A percentile compares a stretch with the other conserved stretches of the same genome.
phyloP scores from a whole-genome alignment of 345 rosid species.

The Pistacia atlantica region DNA sequence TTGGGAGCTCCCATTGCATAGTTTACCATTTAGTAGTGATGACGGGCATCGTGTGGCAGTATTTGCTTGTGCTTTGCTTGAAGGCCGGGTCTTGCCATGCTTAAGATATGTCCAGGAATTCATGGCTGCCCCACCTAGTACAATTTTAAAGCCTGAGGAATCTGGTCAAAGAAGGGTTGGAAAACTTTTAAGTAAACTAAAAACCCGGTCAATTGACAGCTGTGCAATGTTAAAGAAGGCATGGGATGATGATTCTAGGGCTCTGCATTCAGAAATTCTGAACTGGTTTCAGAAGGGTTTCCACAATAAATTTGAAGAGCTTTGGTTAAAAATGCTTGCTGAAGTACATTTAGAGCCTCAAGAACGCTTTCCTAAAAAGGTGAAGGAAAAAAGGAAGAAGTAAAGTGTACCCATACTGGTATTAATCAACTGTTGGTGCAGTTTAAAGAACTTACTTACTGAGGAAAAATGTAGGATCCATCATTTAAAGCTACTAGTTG shows the following conservation, averaged over 20 bases:
- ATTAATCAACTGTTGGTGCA: not conserved
- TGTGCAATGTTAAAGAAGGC: constrained; percentile 47
- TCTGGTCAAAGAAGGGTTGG: constrained; percentile 67
- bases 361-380: constrained; percentile 35
- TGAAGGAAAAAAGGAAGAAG: constrained; percentile 22
- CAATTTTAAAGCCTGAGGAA: constrained; percentile 58
- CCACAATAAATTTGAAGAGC: constrained; percentile 41
- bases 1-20: constrained; percentile 75
- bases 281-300: constrained; percentile 76
- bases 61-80: constrained; percentile 76
- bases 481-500: not conserved
- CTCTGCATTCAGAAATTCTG: constrained; percentile 52
- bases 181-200: constrained; percentile 53
- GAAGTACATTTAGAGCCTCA: constrained; percentile 45
- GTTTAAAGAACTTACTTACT: not conserved
- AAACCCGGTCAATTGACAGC: constrained; percentile 45
- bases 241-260: constrained; percentile 54
- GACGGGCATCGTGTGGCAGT: constrained; percentile 42
- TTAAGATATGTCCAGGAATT: constrained; percentile 39
- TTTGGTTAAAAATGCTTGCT: constrained; percentile 62
- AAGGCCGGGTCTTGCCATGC: constrained; percentile 81
- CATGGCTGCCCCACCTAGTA: constrained; percentile 63
- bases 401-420: not conserved
- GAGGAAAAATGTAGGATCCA: not conserved
- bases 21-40: constrained; percentile 33